Evolutionary conservation across 1,139 yeast species (phyloP).

Genomic region (Zygosaccharomyces sapae): DNA sequence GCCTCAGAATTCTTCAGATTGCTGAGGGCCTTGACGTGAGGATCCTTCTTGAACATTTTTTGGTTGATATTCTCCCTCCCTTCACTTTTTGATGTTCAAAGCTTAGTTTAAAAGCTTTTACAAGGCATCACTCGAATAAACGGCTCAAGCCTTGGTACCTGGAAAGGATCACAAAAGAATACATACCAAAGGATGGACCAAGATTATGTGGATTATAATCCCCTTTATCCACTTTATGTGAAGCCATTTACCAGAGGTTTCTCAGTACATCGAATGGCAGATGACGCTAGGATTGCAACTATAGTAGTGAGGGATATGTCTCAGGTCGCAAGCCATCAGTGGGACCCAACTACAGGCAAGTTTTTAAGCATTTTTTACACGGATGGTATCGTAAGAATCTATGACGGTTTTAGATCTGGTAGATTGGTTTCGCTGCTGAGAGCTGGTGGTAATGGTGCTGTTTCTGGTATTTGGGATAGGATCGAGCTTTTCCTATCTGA

Average conservation of each 20-base stretch:
- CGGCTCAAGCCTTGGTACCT: no score
- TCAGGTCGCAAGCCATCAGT: constrained; percentile 19
- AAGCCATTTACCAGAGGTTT: constrained; percentile 16
- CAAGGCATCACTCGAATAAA: neutral
- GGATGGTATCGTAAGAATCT: constrained; percentile 28
- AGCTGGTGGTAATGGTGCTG: constrained; percentile 11
- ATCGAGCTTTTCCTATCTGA: constrained; percentile 5
- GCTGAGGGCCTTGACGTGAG: constrained; percentile 66
- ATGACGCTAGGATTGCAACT: constrained; percentile 21
- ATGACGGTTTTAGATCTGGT: constrained; percentile 28
- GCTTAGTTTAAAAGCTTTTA: neutral
- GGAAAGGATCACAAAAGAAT: neutral
- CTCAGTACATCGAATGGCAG: constrained; percentile 17
- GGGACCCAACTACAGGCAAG: constrained; percentile 28
- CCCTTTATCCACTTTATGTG: constrained; percentile 15
- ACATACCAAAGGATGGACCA: neutral
- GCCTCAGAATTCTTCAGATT: constrained; percentile 81
- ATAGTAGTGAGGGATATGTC: constrained; percentile 24
- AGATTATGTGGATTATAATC: constrained; percentile 11
- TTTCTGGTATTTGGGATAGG: constrained; percentile 24
- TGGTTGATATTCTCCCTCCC: neutral
- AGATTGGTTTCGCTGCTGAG: constrained; percentile 25
- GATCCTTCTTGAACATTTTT: constrained; percentile 62
- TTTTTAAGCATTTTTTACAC: constrained; percentile 22
- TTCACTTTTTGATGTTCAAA: no score